Evolutionary conservation across 768 basidiomycete genomes (phyloP).

Genomic region (Daedaleopsis sinensis): DNA sequence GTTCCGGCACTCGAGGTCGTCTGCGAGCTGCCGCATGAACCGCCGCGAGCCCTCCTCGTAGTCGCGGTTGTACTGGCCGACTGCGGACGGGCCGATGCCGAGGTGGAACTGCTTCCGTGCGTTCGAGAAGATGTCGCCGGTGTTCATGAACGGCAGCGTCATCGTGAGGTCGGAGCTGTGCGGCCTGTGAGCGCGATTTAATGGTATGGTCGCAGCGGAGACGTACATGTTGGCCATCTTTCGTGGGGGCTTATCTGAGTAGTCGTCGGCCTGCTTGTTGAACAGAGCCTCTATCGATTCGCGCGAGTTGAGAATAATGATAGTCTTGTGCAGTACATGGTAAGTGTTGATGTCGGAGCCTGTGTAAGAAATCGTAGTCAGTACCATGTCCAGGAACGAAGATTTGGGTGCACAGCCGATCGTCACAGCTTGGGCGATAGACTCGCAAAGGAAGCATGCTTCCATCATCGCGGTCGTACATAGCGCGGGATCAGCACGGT

Average conservation of each 20-base stretch:
- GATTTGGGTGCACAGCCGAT: neutral
- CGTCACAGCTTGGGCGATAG: too few relatives aligned
- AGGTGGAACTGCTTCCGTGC: conserved; percentile 21
- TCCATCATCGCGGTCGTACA: too few relatives aligned
- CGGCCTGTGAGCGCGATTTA: neutral
- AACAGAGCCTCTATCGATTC: conserved; percentile 24
- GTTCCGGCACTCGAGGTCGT: neutral
- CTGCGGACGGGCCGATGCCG: conserved; percentile 14
- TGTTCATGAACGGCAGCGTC: conserved; percentile 24
- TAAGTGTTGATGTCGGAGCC: conserved; percentile 17
- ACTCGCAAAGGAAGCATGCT: too few relatives aligned
- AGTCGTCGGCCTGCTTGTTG: conserved; percentile 13
- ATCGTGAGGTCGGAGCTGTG: conserved; percentile 18
- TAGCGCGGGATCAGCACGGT: too few relatives aligned
- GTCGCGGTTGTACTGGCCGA: conserved; percentile 10
- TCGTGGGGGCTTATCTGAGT: conserved; percentile 20
- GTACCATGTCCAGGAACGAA: neutral
- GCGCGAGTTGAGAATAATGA: conserved; percentile 25
- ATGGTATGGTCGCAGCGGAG: neutral
- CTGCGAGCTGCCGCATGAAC: conserved; percentile 10
- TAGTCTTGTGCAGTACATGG: conserved; percentile 13
- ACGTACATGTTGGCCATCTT: conserved; percentile 20
- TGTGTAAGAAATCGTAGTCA: too few relatives aligned
- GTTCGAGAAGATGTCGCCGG: conserved; percentile 18
- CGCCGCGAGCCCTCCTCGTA: conserved; percentile 13